These are phyloP conservation scores for Tolypocladium album DNA, from an alignment of 2,329 filamentous ascomycete species.

Conservation along the genomic window DNA sequence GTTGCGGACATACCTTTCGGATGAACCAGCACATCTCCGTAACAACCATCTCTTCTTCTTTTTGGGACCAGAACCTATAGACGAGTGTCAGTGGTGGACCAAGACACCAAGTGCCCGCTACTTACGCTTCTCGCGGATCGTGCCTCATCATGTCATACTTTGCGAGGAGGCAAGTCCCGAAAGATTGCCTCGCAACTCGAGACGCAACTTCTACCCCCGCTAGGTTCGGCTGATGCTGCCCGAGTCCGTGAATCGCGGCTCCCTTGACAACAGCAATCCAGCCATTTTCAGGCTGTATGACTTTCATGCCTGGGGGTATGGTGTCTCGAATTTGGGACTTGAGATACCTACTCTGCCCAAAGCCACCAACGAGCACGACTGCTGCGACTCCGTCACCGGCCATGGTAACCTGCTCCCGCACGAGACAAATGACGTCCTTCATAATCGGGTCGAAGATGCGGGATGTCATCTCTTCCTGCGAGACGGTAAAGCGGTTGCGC, in stretches of 20 bases:
- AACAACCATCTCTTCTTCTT: slow-evolving; percentile 23
- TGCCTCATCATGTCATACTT: slow-evolving; percentile 25
- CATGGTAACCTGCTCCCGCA: slow-evolving; percentile 28
- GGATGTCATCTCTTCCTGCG: slow-evolving; percentile 55
- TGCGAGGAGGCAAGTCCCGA: slow-evolving; percentile 23
- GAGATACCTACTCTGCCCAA: slow-evolving; percentile 34
- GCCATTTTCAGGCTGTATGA: slow-evolving; percentile 36
- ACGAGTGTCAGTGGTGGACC: slow-evolving; percentile 5
- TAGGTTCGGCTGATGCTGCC: slow-evolving; percentile 16
- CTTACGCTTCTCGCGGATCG: slow-evolving; percentile 23
- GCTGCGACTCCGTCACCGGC: slow-evolving; percentile 22
- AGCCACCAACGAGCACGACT: slow-evolving; percentile 38
- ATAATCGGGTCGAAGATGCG: slow-evolving; percentile 31
- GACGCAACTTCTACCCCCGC: slow-evolving; percentile 20
- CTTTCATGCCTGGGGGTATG: slow-evolving; percentile 22
- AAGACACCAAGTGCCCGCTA: background rate
- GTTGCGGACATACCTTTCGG: slow-evolving; percentile 18
- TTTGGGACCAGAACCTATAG: slow-evolving; percentile 26
- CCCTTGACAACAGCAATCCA: slow-evolving; percentile 42
- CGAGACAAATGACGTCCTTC: slow-evolving; percentile 30
- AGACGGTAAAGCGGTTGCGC: slow-evolving; percentile 19
- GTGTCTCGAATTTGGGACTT: slow-evolving; percentile 26
- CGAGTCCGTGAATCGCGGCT: slow-evolving; percentile 32
- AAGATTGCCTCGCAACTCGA: slow-evolving; percentile 24
- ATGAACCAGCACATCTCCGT: slow-evolving; percentile 30